phyloP scores from a whole-genome alignment of 345 rosid genomes.

The Salix suchowensis region DNA sequence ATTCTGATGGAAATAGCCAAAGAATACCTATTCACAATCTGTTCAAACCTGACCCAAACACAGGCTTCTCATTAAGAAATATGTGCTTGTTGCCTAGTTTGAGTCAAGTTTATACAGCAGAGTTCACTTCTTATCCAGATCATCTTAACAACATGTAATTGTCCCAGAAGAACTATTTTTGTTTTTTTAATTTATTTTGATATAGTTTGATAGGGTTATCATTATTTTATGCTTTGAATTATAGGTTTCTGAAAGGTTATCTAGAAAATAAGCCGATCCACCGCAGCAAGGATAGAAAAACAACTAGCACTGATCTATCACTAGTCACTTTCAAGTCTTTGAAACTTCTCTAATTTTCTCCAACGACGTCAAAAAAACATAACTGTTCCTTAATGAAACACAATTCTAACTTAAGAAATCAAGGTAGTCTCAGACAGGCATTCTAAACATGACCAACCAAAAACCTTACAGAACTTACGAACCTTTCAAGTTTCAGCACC shows the following conservation, averaged over 20 bases:
- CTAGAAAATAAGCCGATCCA: neutral
- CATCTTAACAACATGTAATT: too few species aligned
- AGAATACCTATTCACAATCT: too few species aligned
- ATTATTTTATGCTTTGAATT: too few species aligned
- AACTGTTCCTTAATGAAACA: neutral
- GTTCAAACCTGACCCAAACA: too few species aligned
- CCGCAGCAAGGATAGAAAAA: neutral
- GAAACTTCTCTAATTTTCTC: neutral
- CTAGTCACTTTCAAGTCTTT: neutral
- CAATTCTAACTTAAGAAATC: neutral
- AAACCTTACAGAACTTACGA: too few species aligned
- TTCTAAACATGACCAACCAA: neutral
- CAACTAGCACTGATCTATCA: neutral
- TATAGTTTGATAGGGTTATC: too few species aligned
- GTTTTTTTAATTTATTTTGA: too few species aligned
- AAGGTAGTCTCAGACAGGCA: neutral
- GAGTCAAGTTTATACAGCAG: neutral
- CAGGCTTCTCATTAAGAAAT: too few species aligned
- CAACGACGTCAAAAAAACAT: neutral
- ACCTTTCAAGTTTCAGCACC: neutral
- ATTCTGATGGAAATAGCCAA: too few species aligned
- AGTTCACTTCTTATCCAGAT: neutral
- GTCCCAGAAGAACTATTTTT: too few species aligned
- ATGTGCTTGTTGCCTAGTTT: too few species aligned
- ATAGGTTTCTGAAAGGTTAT: too few species aligned